Percentiles rank a stretch among this genome's conserved stretches.
These are phyloP conservation scores for Camelina laxa DNA, from an alignment of 345 rosid species.

Conservation along the genomic window DNA sequence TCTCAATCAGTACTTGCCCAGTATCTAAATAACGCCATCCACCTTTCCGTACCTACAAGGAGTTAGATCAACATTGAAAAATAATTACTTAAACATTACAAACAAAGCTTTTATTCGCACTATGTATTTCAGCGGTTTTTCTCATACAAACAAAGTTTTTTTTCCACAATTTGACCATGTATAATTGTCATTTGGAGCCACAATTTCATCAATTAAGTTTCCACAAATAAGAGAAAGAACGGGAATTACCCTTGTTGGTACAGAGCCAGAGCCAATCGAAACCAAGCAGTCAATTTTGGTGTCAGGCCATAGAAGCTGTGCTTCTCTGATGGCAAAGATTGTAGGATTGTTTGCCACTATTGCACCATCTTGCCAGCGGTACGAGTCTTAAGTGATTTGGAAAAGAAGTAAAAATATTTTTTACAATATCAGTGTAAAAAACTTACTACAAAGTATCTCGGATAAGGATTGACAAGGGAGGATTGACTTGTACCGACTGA, in stretches of 20 bases:
- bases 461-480: slow-evolving; percentile 21
- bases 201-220: background rate
- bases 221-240: slow-evolving; percentile 14
- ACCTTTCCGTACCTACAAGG: slow-evolving; percentile 78
- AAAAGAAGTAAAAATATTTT: slow-evolving; percentile 21
- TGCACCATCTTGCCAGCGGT: slow-evolving; percentile 99
- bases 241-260: slow-evolving; percentile 84
- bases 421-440: slow-evolving; percentile 6
- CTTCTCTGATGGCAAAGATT: slow-evolving; percentile 90
- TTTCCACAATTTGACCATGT: slow-evolving; percentile 8
- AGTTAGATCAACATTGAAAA: slow-evolving; percentile 8
- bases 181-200: slow-evolving; percentile 11
- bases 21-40: slow-evolving; percentile 99
- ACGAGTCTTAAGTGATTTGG: slow-evolving; percentile 55
- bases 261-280: slow-evolving; percentile 96
- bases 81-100: slow-evolving; percentile 25
- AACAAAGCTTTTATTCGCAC: background rate
- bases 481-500: slow-evolving; percentile 70
- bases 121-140: slow-evolving; percentile 1
- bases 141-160: background rate
- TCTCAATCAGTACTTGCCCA: slow-evolving; percentile 97
- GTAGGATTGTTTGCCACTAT: slow-evolving; percentile 98
- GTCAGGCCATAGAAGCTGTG: slow-evolving; percentile 99
- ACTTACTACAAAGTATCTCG: background rate
- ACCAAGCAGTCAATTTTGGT: slow-evolving; percentile 91